Conservation (phyloP, 768 basidiomycete genomes). For the Tricholoma saponaceum region DNA sequence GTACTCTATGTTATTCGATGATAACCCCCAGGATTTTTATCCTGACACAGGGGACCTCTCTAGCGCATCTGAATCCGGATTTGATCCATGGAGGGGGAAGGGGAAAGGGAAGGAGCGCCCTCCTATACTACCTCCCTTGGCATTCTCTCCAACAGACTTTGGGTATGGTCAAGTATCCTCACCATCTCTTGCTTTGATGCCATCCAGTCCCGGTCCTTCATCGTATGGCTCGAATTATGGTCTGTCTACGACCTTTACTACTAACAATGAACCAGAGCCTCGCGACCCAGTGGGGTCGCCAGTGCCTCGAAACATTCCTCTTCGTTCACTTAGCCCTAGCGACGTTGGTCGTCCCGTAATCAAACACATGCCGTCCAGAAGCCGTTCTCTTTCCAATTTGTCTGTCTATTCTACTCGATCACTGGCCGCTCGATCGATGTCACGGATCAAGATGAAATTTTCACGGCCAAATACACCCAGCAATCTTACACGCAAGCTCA, state of each 20-base stretch:
- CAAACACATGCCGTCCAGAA: constrained; percentile 38
- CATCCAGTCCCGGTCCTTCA: constrained; percentile 35
- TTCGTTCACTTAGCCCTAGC: constrained; percentile 15
- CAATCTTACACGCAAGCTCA: constrained; percentile 53
- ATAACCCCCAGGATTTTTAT: constrained; percentile 12
- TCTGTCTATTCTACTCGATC: constrained; percentile 41
- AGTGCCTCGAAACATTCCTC: constrained; percentile 6
- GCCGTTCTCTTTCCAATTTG: constrained; percentile 54
- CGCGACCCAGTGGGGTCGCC: constrained; percentile 8
- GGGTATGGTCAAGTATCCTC: constrained; percentile 36
- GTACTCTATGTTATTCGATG: constrained; percentile 1
- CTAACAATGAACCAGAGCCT: constrained; percentile 4
- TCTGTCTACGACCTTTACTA: constrained; percentile 6
- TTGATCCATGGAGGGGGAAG: constrained; percentile 25
- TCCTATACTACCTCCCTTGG: constrained; percentile 62
- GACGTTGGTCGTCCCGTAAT: constrained; percentile 18
- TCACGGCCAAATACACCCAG: constrained; percentile 38
- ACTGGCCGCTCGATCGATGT: constrained; percentile 41
- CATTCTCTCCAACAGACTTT: constrained; percentile 54
- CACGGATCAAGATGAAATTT: constrained; percentile 45
- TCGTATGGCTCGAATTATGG: constrained; percentile 27
- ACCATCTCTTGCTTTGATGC: constrained; percentile 32
- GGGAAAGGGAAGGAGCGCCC: constrained; percentile 63
- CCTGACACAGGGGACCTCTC: constrained; percentile 7
- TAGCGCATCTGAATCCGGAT: constrained; percentile 1